phyloP scores from a whole-genome alignment of 75 land plant species.

The Picea glauca region DNA sequence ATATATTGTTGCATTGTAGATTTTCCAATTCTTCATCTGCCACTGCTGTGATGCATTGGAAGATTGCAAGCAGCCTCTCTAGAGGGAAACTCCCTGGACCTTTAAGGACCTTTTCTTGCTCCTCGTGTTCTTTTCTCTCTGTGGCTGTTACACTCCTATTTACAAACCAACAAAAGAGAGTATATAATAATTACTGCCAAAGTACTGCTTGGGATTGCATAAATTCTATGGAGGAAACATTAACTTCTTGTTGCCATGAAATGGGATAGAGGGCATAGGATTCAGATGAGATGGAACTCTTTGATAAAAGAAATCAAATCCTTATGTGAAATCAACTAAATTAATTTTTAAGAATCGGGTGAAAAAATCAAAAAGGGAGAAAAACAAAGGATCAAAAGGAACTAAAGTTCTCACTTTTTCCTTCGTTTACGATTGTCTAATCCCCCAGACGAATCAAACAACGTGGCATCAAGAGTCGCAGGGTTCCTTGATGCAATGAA shows the following conservation, averaged over 20 bases:
- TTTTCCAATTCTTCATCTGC: neutral
- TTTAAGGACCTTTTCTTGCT: no score
- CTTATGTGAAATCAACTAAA: neutral
- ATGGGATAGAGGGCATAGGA: no score
- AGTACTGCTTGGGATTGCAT: no score
- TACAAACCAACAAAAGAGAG: neutral
- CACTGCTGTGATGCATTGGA: conserved; percentile 29
- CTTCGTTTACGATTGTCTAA: conserved; percentile 50
- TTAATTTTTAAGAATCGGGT: neutral
- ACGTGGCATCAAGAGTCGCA: conserved; percentile 91
- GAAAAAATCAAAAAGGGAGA: no score
- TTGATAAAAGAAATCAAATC: neutral
- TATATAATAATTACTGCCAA: neutral
- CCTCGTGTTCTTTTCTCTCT: no score
- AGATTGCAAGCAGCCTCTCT: no score
- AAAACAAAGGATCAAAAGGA: neutral
- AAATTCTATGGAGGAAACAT: no score
- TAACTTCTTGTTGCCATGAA: no score
- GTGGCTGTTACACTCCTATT: conserved; percentile 71
- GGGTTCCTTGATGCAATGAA: conserved; percentile 97
- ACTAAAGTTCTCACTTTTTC: conserved; percentile 49
- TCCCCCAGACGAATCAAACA: conserved; percentile 85
- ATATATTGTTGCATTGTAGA: conserved; percentile 8
- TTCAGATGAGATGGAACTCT: neutral
- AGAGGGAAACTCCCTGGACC: no score